phyloP scores from a whole-genome alignment of 495 filamentous ascomycete genomes.

The Aspergillus funiculosus region DNA sequence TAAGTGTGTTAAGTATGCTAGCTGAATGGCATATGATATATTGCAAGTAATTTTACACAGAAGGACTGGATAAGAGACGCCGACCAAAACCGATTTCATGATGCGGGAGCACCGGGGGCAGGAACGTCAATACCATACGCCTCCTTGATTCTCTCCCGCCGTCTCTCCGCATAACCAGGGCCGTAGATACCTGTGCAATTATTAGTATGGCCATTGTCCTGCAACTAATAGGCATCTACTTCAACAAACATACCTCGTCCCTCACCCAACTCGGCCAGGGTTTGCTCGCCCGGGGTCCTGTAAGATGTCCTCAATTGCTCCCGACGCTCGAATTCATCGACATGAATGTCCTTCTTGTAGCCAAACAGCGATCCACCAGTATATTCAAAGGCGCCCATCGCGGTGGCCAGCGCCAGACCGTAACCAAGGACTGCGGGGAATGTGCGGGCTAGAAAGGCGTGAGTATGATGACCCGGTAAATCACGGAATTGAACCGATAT shows the following conservation, averaged over 20 bases:
- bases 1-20: constrained; percentile 31
- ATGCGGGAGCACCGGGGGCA: constrained; percentile 35
- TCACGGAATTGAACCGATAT: background rate
- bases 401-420: constrained; percentile 58
- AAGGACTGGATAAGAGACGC: constrained; percentile 15
- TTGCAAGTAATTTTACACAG: constrained; percentile 41
- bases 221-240: background rate
- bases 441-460: constrained; percentile 53
- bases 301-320: constrained; percentile 67
- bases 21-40: constrained; percentile 33
- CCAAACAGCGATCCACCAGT: constrained; percentile 63
- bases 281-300: constrained; percentile 75
- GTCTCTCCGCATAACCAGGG: constrained; percentile 81
- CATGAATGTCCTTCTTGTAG: constrained; percentile 48
- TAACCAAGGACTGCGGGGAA: constrained; percentile 76
- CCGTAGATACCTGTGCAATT: constrained; percentile 62
- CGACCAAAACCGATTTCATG: constrained; percentile 31
- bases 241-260: constrained; percentile 62
- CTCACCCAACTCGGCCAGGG: constrained; percentile 77
- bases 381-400: constrained; percentile 67
- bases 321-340: constrained; percentile 79
- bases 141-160: constrained; percentile 76
- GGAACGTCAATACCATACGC: constrained; percentile 84
- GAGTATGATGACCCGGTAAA: background rate
- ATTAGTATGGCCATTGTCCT: constrained; percentile 23